A percentile compares a stretch with the other conserved stretches of the same genome.
These are phyloP conservation scores for Fusarium incarnatum DNA, from an alignment of 2,329 filamentous ascomycete genomes.

Conservation along the genomic window DNA sequence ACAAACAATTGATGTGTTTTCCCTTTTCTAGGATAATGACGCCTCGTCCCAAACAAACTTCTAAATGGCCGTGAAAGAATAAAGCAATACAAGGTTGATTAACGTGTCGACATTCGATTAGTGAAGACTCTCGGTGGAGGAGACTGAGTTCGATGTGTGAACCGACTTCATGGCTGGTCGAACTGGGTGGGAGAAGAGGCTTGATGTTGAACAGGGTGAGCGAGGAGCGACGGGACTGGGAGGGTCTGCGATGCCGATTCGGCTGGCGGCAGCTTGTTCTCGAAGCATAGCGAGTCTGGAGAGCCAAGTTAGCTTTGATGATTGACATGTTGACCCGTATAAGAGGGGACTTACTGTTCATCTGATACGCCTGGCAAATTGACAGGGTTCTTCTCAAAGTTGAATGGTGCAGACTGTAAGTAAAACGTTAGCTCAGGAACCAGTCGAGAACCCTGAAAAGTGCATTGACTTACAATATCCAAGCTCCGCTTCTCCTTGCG, in stretches of 20 bases:
- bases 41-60: constrained; percentile 13
- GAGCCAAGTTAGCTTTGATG: not conserved
- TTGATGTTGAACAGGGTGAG: constrained; percentile 43
- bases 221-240: constrained; percentile 40
- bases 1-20: constrained; percentile 17
- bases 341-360: constrained; percentile 64
- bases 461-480: constrained; percentile 58
- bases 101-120: constrained; percentile 5
- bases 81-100: constrained; percentile 3
- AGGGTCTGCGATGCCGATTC: constrained; percentile 59
- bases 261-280: constrained; percentile 63
- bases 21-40: constrained; percentile 16
- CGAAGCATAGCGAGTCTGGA: constrained; percentile 60
- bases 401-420: constrained; percentile 68
- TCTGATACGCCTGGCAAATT: constrained; percentile 66
- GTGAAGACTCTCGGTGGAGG: constrained; percentile 43
- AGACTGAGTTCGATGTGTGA: constrained; percentile 36
- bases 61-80: constrained; percentile 10
- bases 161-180: constrained; percentile 40
- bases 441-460: not conserved
- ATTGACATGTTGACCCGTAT: not conserved
- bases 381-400: constrained; percentile 67
- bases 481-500: constrained; percentile 57
- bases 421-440: constrained; percentile 39
- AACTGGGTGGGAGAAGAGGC: constrained; percentile 41